Percentiles rank a stretch among this genome's conserved stretches.
Evolutionary conservation across 2,329 filamentous ascomycete species (phyloP).

Genomic region (Sphaerulina musiva): DNA sequence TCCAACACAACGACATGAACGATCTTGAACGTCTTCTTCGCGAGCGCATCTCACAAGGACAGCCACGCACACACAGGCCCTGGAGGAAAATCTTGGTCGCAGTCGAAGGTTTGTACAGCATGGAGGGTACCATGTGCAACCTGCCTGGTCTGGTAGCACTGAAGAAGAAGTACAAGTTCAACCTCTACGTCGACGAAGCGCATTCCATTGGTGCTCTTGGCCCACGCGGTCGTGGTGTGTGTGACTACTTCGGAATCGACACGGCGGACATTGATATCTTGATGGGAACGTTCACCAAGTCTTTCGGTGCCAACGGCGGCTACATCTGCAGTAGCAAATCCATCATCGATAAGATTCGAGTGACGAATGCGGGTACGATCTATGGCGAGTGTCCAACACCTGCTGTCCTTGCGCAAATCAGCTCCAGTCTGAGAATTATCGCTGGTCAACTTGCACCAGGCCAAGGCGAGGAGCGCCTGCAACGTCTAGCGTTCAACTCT

Average conservation of each 20-base stretch:
- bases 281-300: slow-evolving; percentile 98
- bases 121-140: slow-evolving; percentile 99
- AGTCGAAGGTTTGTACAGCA: slow-evolving; percentile 95
- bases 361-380: slow-evolving; percentile 76
- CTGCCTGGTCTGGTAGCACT: slow-evolving; percentile 80
- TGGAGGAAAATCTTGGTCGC: slow-evolving; percentile 99
- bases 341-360: slow-evolving; percentile 86
- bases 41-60: slow-evolving; percentile 90
- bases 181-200: slow-evolving; percentile 91
- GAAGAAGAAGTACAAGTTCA: slow-evolving; percentile 95
- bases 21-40: slow-evolving; percentile 80
- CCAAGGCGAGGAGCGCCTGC: slow-evolving; percentile 89
- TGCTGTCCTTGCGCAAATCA: slow-evolving; percentile 83
- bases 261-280: slow-evolving; percentile 84
- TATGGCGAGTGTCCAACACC: slow-evolving; percentile 85
- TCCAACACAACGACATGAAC: slow-evolving; percentile 94
- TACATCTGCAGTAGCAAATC: slow-evolving; percentile 85
- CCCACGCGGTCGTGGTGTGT: slow-evolving; percentile 81
- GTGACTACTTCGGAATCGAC: slow-evolving; percentile 93
- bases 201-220: slow-evolving; percentile 93
- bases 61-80: slow-evolving; percentile 93
- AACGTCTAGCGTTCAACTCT: slow-evolving; percentile 96
- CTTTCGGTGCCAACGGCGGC: slow-evolving; percentile 94
- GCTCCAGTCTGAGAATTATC: slow-evolving; percentile 80
- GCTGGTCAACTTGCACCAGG: slow-evolving; percentile 79